These are phyloP conservation scores for Torulaspora pretoriensis DNA, from an alignment of 1,139 yeast species.

Conservation along the genomic window DNA sequence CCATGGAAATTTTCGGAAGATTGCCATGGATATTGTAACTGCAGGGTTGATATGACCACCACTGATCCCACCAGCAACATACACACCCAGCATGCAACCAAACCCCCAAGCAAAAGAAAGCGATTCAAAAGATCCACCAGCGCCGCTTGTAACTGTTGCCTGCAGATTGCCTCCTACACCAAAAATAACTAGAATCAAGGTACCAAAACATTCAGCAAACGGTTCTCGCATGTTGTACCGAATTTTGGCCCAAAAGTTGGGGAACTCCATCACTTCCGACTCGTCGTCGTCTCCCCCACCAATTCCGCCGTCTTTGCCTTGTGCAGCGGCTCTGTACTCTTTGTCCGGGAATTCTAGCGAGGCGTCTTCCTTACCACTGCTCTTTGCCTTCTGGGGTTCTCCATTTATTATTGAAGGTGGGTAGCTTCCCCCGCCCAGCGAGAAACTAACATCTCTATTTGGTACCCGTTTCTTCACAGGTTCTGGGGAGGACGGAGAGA, in stretches of 20 bases:
- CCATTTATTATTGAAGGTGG: constrained; percentile 10
- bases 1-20: constrained; percentile 40
- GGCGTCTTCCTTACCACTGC: background rate
- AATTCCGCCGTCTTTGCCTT: constrained; percentile 6
- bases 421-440: constrained; percentile 14
- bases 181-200: constrained; percentile 37
- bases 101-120: constrained; percentile 44
- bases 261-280: constrained; percentile 12
- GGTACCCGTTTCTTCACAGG: background rate
- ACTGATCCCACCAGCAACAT: constrained; percentile 37
- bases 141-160: constrained; percentile 35
- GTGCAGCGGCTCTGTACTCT: constrained; percentile 1
- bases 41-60: constrained; percentile 41
- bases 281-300: constrained; percentile 6
- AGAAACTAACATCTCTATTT: constrained; percentile 11
- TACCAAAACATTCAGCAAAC: constrained; percentile 43
- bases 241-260: constrained; percentile 20
- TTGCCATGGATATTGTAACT: constrained; percentile 37
- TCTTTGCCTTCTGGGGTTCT: background rate
- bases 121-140: constrained; percentile 39
- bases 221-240: constrained; percentile 19
- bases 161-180: constrained; percentile 47
- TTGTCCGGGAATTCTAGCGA: constrained; percentile 1
- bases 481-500: background rate
- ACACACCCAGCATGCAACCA: constrained; percentile 43